Evolutionary conservation across 352 stramenopile genomes (phyloP).

Genomic region (Blastocystis sp.): DNA sequence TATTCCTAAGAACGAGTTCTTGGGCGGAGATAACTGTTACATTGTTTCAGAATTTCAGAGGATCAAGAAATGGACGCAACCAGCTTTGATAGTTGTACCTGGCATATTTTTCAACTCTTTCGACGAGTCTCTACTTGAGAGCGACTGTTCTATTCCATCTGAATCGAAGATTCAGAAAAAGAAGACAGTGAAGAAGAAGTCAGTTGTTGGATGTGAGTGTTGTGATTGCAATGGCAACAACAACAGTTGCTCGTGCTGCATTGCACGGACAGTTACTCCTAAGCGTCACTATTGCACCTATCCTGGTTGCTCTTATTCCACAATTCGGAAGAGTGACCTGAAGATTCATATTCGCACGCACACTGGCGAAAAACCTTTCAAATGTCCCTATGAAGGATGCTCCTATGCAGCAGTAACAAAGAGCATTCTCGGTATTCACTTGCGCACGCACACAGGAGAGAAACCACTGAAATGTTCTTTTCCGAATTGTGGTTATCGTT

Average conservation of each 20-base stretch:
- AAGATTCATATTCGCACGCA: constrained; percentile 33
- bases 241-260: constrained; percentile 3
- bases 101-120: background rate
- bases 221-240: constrained; percentile 45
- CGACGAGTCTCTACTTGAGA: background rate
- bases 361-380: constrained; percentile 56
- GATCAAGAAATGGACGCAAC: background rate
- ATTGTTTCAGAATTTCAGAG: background rate
- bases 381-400: constrained; percentile 32
- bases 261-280: background rate
- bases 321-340: constrained; percentile 35
- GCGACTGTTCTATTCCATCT: background rate
- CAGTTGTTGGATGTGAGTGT: background rate
- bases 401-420: constrained; percentile 27
- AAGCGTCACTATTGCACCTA: constrained; percentile 24
- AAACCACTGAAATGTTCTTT: constrained; percentile 25
- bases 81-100: background rate
- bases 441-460: constrained; percentile 29
- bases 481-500: background rate
- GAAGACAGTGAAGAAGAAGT: background rate
- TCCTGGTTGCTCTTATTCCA: constrained; percentile 33
- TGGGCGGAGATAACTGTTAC: background rate
- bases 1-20: background rate
- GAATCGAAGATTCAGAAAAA: background rate
- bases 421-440: constrained; percentile 32